Evolutionary conservation across 2,329 filamentous ascomycete genomes (phyloP).

Genomic region (Waltergamsia citrina): DNA sequence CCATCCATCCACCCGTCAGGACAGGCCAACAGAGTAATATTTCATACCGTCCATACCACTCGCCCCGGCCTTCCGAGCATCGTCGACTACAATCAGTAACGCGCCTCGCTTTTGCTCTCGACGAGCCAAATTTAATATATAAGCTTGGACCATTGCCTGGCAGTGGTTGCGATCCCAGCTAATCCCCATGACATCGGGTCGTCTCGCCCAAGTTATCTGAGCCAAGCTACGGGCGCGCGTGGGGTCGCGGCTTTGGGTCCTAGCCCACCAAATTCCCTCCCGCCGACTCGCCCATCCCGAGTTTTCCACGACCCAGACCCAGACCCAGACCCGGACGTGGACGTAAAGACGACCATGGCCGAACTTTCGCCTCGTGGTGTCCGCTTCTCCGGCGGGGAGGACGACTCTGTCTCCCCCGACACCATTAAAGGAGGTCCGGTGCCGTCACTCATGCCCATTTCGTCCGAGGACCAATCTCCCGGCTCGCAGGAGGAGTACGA

Average conservation of each 20-base stretch:
- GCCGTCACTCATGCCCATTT: neutral
- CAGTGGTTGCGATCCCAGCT: no score
- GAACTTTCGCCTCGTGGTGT: constrained; percentile 7
- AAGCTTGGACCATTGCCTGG: no score
- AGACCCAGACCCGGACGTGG: neutral
- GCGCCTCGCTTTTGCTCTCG: no score
- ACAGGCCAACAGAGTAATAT: no score
- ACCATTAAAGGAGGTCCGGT: neutral
- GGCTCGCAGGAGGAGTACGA: no score
- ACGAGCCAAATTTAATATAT: no score
- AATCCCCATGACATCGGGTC: neutral
- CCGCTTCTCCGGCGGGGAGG: constrained; percentile 6
- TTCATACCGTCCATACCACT: no score
- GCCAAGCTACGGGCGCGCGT: neutral
- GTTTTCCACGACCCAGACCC: neutral
- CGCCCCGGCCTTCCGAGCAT: no score
- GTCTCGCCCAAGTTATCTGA: neutral
- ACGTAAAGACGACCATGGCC: constrained; percentile 3
- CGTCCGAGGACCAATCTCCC: constrained; percentile 2
- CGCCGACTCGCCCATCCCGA: neutral
- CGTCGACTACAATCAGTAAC: no score
- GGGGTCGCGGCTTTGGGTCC: neutral
- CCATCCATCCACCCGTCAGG: no score
- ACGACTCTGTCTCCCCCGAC: constrained; percentile 1
- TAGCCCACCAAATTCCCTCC: neutral